Base-by-base conservation (phyloP, 2,329 filamentous ascomycete genomes). In the Saccharata proteae region DNA sequence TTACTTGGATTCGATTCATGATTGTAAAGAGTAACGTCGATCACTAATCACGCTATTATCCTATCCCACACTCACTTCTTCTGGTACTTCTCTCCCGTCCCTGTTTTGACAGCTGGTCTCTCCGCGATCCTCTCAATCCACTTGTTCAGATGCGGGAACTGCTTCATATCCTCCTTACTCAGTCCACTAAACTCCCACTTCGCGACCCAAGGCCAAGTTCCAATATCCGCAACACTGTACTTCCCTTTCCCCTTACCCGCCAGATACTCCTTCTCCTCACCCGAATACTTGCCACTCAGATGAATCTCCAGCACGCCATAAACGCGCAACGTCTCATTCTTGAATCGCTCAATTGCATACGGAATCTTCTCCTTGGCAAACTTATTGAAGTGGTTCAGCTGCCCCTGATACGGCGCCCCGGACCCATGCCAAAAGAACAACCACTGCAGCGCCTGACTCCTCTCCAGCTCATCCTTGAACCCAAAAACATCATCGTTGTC, bases 221-320 rank as follows among this genome's bases (percentile, higher is more conserved):
- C 63, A 33, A 70, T 67, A 40, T 70, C 66, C 7, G 67, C 64
- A 14, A 69, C 52, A 12, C 54, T 59, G 46, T 70, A 72, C 43
- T 64, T 69, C n/a, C 68, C 68, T 39, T 62, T 62, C 2, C 64
- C 65, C 7, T 60, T 59, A 1, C 67, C 68, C 13, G 64, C 66
- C 2, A 71, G 51, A 38, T 69, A 71, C 6, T 71, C 64, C 9
- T 61, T 49, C 9, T 59, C 55, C 36, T 61, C 48, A 10, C 59
- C 63, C 2, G 57, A 61, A 43, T 64, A 69, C 40, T 66, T 67
- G 10, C 67, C 67, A 0, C 55, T 61, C 2, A 70, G 51, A 7
- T 59, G 64, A 35, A 69, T 65, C 37, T 70, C 66, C n/a, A 70
- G 55, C n/a, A 71, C 67, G 30, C 63, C 65, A 40, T 56, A 69